Evolutionary conservation across 371 early-diverging fungal genomes (phyloP).

Genomic region (Mucor plumbeus): DNA sequence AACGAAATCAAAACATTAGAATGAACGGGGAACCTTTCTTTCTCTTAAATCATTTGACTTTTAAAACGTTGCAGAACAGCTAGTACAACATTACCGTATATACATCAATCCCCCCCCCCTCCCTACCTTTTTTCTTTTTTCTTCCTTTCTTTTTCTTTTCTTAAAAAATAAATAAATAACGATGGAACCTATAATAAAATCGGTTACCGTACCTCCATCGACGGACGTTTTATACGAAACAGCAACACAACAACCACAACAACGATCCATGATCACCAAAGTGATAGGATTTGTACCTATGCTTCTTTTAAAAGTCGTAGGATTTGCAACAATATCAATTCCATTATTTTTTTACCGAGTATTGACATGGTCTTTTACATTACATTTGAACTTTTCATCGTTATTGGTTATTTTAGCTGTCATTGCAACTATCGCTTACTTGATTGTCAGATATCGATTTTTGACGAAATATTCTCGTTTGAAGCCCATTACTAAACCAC

Average conservation of each 20-base stretch:
- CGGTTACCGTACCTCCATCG: not conserved
- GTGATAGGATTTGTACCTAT: slow-evolving; percentile 47
- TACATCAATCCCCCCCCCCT: not conserved
- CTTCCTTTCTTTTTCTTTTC: slow-evolving; percentile 1
- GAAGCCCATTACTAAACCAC: slow-evolving; percentile 52
- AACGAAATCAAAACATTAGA: not conserved
- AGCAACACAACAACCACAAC: not conserved
- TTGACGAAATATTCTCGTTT: slow-evolving; percentile 84
- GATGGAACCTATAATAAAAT: not conserved
- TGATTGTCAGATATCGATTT: slow-evolving; percentile 73
- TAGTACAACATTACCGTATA: not conserved
- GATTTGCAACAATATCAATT: slow-evolving; percentile 63
- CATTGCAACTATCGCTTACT: slow-evolving; percentile 48
- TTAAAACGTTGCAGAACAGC: not conserved
- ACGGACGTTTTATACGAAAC: slow-evolving; percentile 12
- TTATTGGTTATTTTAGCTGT: slow-evolving; percentile 55
- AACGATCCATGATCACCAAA: slow-evolving; percentile 40
- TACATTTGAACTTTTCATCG: slow-evolving; percentile 69
- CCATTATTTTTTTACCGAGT: slow-evolving; percentile 63
- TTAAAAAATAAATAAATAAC: not conserved
- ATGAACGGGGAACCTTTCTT: not conserved
- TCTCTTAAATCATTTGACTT: not conserved
- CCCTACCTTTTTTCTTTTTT: not conserved
- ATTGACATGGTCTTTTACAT: slow-evolving; percentile 71
- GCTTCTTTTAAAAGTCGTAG: slow-evolving; percentile 50